Evolutionary conservation across 139 green algal genomes (phyloP).

Genomic region (Coelastrella sp.): DNA sequence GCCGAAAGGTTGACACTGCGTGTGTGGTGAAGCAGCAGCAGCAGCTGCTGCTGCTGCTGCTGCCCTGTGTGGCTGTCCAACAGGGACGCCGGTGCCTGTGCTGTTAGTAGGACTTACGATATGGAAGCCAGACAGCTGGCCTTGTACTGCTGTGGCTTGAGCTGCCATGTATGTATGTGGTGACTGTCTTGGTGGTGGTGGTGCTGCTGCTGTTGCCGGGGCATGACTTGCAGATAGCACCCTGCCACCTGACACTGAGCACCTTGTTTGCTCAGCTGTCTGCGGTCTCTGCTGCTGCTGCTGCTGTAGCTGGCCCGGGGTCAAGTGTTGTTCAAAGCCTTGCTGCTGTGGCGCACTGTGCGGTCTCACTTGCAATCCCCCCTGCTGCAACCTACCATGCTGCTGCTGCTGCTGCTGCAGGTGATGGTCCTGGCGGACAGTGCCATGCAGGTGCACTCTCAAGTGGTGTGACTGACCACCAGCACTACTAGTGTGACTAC

Average conservation of each 20-base stretch:
- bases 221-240: too few relatives aligned
- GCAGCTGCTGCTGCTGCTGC: too few relatives aligned
- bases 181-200: too few relatives aligned
- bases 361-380: background rate
- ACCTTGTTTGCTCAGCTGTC: too few relatives aligned
- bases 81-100: background rate
- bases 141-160: background rate
- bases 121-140: background rate
- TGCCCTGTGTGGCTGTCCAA: background rate
- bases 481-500: background rate
- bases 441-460: background rate
- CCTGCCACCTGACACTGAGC: too few relatives aligned
- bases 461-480: background rate
- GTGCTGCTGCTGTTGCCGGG: too few relatives aligned
- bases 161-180: background rate
- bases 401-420: constrained; percentile 47
- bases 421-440: background rate
- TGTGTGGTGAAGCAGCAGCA: too few relatives aligned
- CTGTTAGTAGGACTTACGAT: background rate
- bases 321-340: background rate
- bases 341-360: background rate
- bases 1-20: too few relatives aligned
- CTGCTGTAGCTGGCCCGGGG: background rate
- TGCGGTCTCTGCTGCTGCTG: too few relatives aligned
- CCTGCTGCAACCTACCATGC: background rate